Evolutionary conservation across 805 yeast genomes (phyloP).

Genomic region (Candida wancherniae): DNA sequence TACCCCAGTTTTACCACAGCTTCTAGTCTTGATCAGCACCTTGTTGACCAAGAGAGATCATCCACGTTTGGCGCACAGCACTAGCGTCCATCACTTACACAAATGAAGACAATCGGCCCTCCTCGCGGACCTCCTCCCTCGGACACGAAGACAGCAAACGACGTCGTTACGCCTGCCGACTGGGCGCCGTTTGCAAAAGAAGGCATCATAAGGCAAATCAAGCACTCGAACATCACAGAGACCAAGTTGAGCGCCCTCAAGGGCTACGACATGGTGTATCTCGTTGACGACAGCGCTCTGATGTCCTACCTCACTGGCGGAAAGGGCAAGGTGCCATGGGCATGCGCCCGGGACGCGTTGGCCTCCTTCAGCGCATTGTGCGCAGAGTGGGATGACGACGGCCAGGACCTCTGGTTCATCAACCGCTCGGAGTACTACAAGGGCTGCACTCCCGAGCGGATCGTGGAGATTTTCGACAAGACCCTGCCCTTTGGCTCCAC

Average conservation of each 20-base stretch:
- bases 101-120: too few species aligned
- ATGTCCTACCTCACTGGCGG: constrained; percentile 11
- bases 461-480: constrained; percentile 10
- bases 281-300: constrained; percentile 13
- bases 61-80: too few species aligned
- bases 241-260: constrained; percentile 11
- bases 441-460: constrained; percentile 10
- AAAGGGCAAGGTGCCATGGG: constrained; percentile 15
- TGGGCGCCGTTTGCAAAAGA: too few species aligned
- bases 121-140: too few species aligned
- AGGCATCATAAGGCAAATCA: too few species aligned
- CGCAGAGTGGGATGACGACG: constrained; percentile 15
- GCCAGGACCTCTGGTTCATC: constrained; percentile 15
- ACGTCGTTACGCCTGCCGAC: too few species aligned
- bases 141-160: too few species aligned
- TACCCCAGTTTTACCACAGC: too few species aligned
- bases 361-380: constrained; percentile 12
- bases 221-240: too few species aligned
- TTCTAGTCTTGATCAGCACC: too few species aligned
- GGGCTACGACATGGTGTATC: constrained; percentile 14
- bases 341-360: constrained; percentile 11
- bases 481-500: constrained; percentile 11
- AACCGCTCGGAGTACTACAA: constrained; percentile 6
- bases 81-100: too few species aligned
- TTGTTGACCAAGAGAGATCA: too few species aligned